Percentiles rank a stretch among this genome's conserved stretches.
Evolutionary conservation across 805 yeast species (phyloP).

Genomic region (Metschnikowia cerradonensis): DNA sequence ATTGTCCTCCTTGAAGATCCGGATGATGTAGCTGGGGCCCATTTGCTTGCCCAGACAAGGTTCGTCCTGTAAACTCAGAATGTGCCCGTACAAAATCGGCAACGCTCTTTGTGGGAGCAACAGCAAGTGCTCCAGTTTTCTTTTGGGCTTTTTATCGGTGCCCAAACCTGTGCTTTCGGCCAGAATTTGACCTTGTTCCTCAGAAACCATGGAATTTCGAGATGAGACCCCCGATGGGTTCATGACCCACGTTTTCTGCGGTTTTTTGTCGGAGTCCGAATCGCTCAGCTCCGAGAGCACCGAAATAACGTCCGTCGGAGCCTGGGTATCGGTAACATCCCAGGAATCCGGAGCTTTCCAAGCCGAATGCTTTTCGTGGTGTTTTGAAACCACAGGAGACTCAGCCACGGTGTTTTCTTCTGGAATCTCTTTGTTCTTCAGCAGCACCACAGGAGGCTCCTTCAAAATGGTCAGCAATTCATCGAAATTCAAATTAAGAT

Average conservation of each 20-base stretch:
- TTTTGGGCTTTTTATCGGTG: slow-evolving; percentile 6
- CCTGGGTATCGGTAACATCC: slow-evolving; percentile 36
- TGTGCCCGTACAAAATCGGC: slow-evolving; percentile 33
- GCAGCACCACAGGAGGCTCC: slow-evolving; percentile 12
- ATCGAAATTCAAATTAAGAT: slow-evolving; percentile 45
- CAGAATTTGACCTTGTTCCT: neutral
- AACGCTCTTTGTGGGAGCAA: slow-evolving; percentile 14
- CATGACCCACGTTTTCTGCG: neutral
- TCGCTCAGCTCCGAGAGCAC: slow-evolving; percentile 12
- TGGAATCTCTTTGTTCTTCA: neutral
- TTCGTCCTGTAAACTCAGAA: slow-evolving; percentile 4
- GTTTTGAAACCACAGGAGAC: slow-evolving; percentile 8
- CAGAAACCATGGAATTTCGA: neutral
- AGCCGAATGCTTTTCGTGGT: slow-evolving; percentile 13
- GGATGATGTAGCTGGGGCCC: slow-evolving; percentile 47
- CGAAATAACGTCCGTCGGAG: slow-evolving; percentile 3
- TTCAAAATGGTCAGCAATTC: slow-evolving; percentile 52
- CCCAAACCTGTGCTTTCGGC: neutral
- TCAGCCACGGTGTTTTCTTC: slow-evolving; percentile 1
- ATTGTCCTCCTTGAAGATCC: slow-evolving; percentile 80
- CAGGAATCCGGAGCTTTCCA: slow-evolving; percentile 50
- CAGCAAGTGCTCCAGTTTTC: slow-evolving; percentile 9
- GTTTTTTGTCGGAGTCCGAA: slow-evolving; percentile 5
- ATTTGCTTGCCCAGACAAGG: slow-evolving; percentile 5
- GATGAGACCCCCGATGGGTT: neutral